phyloP scores from a whole-genome alignment of 768 basidiomycete species.

The Ramaria sp. region DNA sequence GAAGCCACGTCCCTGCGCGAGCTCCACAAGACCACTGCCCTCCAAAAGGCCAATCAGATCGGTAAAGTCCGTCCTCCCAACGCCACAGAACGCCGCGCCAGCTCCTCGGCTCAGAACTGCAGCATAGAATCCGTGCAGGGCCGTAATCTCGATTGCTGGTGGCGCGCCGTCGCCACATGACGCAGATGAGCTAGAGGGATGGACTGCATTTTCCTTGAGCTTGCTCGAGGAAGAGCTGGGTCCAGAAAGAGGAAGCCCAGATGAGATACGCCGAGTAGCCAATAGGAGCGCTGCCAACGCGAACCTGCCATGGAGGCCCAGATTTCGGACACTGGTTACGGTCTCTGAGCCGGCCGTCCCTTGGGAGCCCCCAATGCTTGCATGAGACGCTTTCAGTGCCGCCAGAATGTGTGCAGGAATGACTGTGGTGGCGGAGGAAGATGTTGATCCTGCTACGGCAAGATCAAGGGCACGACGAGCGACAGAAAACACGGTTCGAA shows the following conservation, averaged over 20 bases:
- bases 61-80: conserved; percentile 65
- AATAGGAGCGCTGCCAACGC: conserved; percentile 55
- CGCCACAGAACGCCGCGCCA: conserved; percentile 42
- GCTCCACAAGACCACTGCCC: conserved; percentile 52
- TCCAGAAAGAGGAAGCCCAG: conserved; percentile 41
- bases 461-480: conserved; percentile 71
- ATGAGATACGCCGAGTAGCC: conserved; percentile 51
- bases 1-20: conserved; percentile 15
- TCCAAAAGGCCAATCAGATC: conserved; percentile 67
- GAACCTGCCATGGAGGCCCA: conserved; percentile 68
- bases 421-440: conserved; percentile 23
- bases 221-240: conserved; percentile 21
- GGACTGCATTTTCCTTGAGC: conserved; percentile 42
- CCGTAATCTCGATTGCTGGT: conserved; percentile 42
- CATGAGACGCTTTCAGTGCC: conserved; percentile 51
- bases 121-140: conserved; percentile 56
- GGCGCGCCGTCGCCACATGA: conserved; percentile 13
- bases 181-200: conserved; percentile 24
- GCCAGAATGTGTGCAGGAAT: conserved; percentile 60
- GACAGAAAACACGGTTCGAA: conserved; percentile 71
- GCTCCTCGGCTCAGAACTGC: conserved; percentile 38
- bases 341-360: conserved; percentile 42
- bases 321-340: conserved; percentile 50
- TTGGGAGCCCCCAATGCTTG: conserved; percentile 15
- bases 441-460: conserved; percentile 31